A percentile compares a stretch with the other conserved stretches of the same genome.
phyloP scores from a whole-genome alignment of 352 stramenopile genomes.

The Globisporangium cylindrosporum region DNA sequence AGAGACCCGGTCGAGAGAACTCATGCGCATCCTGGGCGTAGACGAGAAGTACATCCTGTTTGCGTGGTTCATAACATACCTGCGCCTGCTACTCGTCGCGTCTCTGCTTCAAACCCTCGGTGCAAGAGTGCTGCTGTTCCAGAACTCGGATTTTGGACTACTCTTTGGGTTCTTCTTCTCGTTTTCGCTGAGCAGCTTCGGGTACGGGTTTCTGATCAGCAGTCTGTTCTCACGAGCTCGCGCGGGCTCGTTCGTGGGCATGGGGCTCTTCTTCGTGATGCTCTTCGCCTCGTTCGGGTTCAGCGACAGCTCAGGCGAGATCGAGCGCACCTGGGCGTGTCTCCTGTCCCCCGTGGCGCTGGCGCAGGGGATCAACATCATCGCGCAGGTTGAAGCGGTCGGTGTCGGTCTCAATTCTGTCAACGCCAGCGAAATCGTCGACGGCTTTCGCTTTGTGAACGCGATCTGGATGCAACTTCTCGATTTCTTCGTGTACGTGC shows the following conservation, averaged over 20 bases:
- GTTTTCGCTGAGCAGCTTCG: conserved; percentile 75
- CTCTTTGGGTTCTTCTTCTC: conserved; percentile 74
- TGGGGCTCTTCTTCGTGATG: conserved; percentile 76
- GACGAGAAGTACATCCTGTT: conserved; percentile 43
- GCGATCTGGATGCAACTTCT: conserved; percentile 86
- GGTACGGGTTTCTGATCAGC: conserved; percentile 74
- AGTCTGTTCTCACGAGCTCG: conserved; percentile 57
- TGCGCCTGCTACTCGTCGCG: conserved; percentile 46
- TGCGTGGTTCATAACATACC: conserved; percentile 81
- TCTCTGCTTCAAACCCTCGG: conserved; percentile 47
- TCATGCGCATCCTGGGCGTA: conserved; percentile 92
- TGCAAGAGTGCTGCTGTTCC: conserved; percentile 38
- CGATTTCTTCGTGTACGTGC: conserved; percentile 85
- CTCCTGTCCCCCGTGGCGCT: conserved; percentile 76
- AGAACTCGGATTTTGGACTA: conserved; percentile 32
- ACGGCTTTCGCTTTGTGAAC: conserved; percentile 53
- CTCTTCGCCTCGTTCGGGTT: conserved; percentile 82
- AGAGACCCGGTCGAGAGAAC: conserved; percentile 87
- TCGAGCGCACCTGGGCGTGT: conserved; percentile 22
- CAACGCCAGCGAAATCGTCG: conserved; percentile 37
- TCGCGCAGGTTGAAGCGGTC: conserved; percentile 59
- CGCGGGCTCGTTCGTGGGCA: conserved; percentile 61
- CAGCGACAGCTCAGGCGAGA: conserved; percentile 40
- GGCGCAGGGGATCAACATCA: conserved; percentile 58
- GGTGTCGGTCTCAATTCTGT: conserved; percentile 33